phyloP scores from a whole-genome alignment of 1,284 basidiomycete species.

The Porodaedalea pini region DNA sequence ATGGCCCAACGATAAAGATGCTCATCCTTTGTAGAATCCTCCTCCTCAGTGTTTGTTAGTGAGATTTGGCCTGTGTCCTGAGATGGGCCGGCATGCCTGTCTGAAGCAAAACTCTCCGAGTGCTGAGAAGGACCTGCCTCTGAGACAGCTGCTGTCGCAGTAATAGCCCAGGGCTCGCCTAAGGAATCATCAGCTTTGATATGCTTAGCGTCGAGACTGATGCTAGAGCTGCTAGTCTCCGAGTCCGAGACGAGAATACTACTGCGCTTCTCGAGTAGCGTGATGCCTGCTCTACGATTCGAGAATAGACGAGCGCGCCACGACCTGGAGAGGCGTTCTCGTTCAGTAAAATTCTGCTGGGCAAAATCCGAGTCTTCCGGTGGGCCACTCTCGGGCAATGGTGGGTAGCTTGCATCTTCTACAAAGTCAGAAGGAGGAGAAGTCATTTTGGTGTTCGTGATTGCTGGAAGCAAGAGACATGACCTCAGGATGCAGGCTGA shows the following conservation, averaged over 20 bases:
- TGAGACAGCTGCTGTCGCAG: background rate
- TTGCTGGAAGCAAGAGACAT: background rate
- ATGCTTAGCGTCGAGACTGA: background rate
- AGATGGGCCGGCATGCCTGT: background rate
- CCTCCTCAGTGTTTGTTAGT: background rate
- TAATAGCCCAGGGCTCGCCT: background rate
- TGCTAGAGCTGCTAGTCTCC: background rate
- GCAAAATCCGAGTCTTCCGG: constrained; percentile 16
- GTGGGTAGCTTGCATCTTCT: constrained; percentile 1
- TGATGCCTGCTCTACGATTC: background rate
- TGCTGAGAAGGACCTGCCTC: background rate
- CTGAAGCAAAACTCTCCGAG: background rate
- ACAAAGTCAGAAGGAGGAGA: background rate
- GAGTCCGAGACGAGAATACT: background rate
- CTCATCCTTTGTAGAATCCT: constrained; percentile 11
- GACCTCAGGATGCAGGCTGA: background rate
- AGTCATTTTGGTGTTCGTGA: background rate
- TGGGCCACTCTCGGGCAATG: constrained; percentile 10
- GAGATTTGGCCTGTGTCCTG: background rate
- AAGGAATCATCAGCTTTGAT: too few relatives aligned
- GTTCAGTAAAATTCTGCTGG: constrained; percentile 7
- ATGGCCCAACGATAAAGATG: constrained; percentile 64
- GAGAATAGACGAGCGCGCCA: constrained; percentile 9
- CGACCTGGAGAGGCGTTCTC: constrained; percentile 15
- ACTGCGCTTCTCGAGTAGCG: constrained; percentile 12